Percentiles rank a stretch among this genome's conserved stretches.
Conservation (phyloP, 345 rosid genomes). For the Salix exigua region DNA sequence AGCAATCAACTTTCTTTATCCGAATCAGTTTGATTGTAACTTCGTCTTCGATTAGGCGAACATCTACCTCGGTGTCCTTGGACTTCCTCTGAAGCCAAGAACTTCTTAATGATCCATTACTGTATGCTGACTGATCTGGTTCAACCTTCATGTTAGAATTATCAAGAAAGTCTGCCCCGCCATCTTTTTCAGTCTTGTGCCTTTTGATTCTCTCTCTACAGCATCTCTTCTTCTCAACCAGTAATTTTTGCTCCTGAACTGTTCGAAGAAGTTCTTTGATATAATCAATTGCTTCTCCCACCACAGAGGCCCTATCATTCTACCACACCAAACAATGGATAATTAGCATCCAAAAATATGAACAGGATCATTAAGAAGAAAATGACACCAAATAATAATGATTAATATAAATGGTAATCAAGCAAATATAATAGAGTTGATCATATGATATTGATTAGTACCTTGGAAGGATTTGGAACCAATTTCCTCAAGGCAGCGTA, state of each 20-base stretch:
- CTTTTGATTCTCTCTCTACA: constrained; percentile 50
- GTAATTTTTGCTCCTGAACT: constrained; percentile 66
- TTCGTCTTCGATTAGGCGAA: constrained; percentile 76
- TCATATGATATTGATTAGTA: constrained; percentile 5
- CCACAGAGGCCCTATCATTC: constrained; percentile 79
- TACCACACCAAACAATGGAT: constrained; percentile 11
- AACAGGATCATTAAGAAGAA: neutral
- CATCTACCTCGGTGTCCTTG: constrained; percentile 77
- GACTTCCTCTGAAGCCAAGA: constrained; percentile 92
- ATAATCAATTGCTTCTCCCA: constrained; percentile 75
- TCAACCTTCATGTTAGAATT: constrained; percentile 37
- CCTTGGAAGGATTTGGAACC: constrained; percentile 79
- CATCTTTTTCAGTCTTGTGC: constrained; percentile 40
- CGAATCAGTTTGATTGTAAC: constrained; percentile 81
- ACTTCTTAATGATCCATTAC: constrained; percentile 50
- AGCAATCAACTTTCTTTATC: constrained; percentile 72
- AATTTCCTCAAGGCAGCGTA: constrained; percentile 47
- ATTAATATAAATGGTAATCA: neutral
- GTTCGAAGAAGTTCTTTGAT: constrained; percentile 67
- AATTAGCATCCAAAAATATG: neutral
- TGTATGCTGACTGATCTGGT: constrained; percentile 45
- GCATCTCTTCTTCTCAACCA: constrained; percentile 71
- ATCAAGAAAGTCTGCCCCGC: constrained; percentile 37
- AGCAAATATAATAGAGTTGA: neutral
- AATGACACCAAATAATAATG: neutral